Evolutionary conservation across 1,284 basidiomycete genomes (phyloP), one percentile per base, ranked within the genome.

Genomic region (Ganoderma multipileum): DNA sequence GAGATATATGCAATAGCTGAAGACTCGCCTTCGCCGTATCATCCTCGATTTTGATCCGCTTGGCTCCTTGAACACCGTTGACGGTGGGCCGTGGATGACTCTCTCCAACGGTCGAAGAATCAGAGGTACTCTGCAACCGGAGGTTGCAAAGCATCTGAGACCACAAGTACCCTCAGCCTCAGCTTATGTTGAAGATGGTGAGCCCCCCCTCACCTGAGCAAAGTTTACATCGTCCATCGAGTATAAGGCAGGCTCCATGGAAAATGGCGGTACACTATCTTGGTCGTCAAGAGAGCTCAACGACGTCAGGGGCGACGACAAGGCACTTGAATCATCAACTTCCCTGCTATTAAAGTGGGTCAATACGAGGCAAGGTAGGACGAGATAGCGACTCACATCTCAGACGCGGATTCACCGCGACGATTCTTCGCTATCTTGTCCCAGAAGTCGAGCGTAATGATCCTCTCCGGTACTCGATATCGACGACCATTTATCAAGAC

Each of bases 371-470:
- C 28, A 11, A 38, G 38, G 58, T n/a, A 18, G 61, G 52, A 18
- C 3, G 20, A 57, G 52, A 38, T 9, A 50, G 33, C 65, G 54
- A 76, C 83, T 75, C 73, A 90, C 90, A 77, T 82, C 64, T 79
- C 79, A 54, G 78, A 75, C 54, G 80, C 79, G 52, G 78, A 76
- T 61, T 81, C 79, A 12, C 65, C 68, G 63, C 79, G 75, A 47
- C 82, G 81, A 41, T 79, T 79, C 70, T 82, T 85, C 73, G 87
- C 86, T 68, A 95, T 82, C 80, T 94, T 96, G 68, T 90, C 91
- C 97, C 97, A 99, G 76, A 99, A 99, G 79, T 99, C 97, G 61
- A 99, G 86, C 64, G 94, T 87, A 72, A 99, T 94, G 60, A 96
- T 87, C 71, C 91, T 89, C 79, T 99, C 98, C 2, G 97, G 97